phyloP scores from a whole-genome alignment of 2,329 filamentous ascomycete species.

The Tolypocladium pustulatum region DNA sequence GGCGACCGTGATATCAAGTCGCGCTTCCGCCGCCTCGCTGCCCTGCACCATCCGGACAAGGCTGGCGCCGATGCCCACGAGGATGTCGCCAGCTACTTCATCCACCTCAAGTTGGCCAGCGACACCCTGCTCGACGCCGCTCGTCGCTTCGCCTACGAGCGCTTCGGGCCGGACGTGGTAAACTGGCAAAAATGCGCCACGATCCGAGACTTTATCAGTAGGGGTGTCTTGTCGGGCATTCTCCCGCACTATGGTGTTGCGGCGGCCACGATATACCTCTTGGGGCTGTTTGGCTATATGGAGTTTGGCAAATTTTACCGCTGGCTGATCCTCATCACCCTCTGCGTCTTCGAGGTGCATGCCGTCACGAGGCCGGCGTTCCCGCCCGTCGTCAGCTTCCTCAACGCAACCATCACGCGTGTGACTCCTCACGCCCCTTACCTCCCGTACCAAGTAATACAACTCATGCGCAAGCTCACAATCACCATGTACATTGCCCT shows the following conservation, averaged over 20 bases:
- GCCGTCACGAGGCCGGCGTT: conserved; percentile 43
- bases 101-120: conserved; percentile 72
- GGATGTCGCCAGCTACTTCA: conserved; percentile 46
- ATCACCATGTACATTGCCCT: conserved; percentile 77
- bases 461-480: conserved; percentile 62
- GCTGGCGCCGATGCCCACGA: conserved; percentile 26
- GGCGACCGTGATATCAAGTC: conserved; percentile 72
- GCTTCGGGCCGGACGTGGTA: conserved; percentile 66
- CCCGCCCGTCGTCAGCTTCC: conserved; percentile 31
- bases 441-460: conserved; percentile 76
- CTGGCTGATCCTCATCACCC: conserved; percentile 44
- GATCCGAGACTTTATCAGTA: conserved; percentile 60
- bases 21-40: conserved; percentile 68
- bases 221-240: conserved; percentile 48
- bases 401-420: conserved; percentile 33
- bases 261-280: conserved; percentile 45
- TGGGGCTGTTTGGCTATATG: conserved; percentile 57
- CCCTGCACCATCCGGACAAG: conserved; percentile 79
- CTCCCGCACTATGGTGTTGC: conserved; percentile 51
- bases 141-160: conserved; percentile 78
- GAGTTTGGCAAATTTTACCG: conserved; percentile 57
- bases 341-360: conserved; percentile 48
- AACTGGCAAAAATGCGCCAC: conserved; percentile 57
- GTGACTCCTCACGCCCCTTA: conserved; percentile 45
- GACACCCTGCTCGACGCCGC: conserved; percentile 72